Percentiles rank a stretch among this genome's conserved stretches.
phyloP scores from a whole-genome alignment of 805 yeast genomes.

The Wickerhamomyces bisporus region DNA sequence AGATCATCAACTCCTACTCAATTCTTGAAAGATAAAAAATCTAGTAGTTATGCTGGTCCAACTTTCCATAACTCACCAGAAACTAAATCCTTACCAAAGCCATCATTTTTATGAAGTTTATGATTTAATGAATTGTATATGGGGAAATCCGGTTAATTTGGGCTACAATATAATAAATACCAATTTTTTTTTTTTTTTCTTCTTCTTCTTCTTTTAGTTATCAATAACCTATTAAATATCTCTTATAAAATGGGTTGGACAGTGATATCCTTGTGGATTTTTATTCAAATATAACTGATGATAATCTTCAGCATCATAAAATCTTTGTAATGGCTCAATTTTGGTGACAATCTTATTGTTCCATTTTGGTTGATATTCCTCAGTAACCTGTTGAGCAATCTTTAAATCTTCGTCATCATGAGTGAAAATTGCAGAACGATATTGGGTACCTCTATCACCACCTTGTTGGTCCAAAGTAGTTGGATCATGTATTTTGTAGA shows the following conservation, averaged over 20 bases:
- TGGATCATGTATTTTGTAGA: slow-evolving; percentile 92
- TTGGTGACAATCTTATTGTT: slow-evolving; percentile 61
- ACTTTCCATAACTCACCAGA: slow-evolving; percentile 10
- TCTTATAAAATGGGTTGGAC: slow-evolving; percentile 85
- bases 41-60: slow-evolving; percentile 9
- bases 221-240: slow-evolving; percentile 20
- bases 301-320: slow-evolving; percentile 94
- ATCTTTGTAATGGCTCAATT: slow-evolving; percentile 61
- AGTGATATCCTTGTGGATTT: slow-evolving; percentile 23
- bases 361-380: slow-evolving; percentile 66
- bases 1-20: not conserved
- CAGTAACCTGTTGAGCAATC: slow-evolving; percentile 42
- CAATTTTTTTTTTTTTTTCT: not conserved
- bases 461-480: slow-evolving; percentile 83
- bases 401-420: slow-evolving; percentile 43
- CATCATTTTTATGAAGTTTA: slow-evolving; percentile 10
- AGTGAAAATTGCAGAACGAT: slow-evolving; percentile 76
- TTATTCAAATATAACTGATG: slow-evolving; percentile 73
- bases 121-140: not conserved
- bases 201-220: not conserved
- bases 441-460: slow-evolving; percentile 84
- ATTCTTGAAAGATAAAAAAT: not conserved
- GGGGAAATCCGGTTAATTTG: no score
- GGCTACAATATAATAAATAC: no score
- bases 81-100: slow-evolving; percentile 12